Percentiles rank a stretch among this genome's conserved stretches.
Evolutionary conservation across 345 rosid genomes (phyloP).

Genomic region (Eucalyptus coolabah): DNA sequence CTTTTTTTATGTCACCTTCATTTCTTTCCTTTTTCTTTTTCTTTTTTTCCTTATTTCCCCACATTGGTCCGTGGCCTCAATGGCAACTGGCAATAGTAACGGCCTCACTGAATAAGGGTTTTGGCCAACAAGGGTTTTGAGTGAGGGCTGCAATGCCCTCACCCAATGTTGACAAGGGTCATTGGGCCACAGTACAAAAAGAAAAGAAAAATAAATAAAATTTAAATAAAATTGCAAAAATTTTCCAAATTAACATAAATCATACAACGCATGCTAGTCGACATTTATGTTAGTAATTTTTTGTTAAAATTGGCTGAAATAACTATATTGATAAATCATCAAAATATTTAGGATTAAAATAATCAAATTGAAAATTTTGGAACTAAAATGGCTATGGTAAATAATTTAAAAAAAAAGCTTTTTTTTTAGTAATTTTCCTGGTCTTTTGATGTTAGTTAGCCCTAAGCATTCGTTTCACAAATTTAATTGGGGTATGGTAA

Average conservation of each 20-base stretch:
- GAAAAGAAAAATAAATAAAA: neutral
- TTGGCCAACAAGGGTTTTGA: neutral
- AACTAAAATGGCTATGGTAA: fast-evolving
- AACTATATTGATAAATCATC: neutral
- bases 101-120: neutral
- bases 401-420: neutral
- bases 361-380: fast-evolving
- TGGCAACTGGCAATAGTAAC: fast-evolving
- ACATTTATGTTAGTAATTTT: neutral
- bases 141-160: fast-evolving
- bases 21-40: neutral
- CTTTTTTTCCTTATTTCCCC: neutral
- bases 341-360: neutral
- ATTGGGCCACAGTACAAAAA: neutral
- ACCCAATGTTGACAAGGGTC: neutral
- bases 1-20: neutral
- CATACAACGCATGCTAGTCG: too few species aligned
- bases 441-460: neutral
- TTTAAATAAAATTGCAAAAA: neutral
- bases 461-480: neutral
- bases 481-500: neutral
- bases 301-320: fast-evolving
- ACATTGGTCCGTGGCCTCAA: neutral
- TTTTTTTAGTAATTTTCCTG: neutral
- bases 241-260: neutral